Percentiles rank a stretch among this genome's conserved stretches.
These are phyloP conservation scores for Mortierella sp. DNA, from an alignment of 371 early-diverging fungal species.

Conservation along the genomic window DNA sequence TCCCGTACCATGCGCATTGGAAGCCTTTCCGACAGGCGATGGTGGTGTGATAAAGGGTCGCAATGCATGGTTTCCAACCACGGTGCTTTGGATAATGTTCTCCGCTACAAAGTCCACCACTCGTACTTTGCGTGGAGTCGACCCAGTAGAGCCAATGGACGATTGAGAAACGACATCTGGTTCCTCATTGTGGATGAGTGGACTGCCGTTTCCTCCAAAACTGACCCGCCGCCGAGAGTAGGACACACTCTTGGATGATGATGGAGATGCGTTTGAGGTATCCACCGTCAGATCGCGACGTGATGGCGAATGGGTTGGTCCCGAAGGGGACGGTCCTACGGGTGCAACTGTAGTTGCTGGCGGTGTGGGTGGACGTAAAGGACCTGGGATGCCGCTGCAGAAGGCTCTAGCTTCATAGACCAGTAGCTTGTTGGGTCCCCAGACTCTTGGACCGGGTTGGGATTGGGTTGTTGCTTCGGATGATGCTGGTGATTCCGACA, in stretches of 20 bases:
- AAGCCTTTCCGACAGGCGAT: slow-evolving; percentile 8
- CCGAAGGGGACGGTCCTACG: neutral
- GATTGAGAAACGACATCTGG: neutral
- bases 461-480: neutral
- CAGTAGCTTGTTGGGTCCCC: slow-evolving; percentile 15
- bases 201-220: neutral
- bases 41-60: slow-evolving; percentile 38
- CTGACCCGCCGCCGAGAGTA: slow-evolving; percentile 18
- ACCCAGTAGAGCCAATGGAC: neutral
- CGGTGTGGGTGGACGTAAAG: neutral
- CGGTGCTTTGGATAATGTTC: slow-evolving; percentile 37
- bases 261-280: neutral
- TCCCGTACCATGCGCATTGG: neutral
- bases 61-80: slow-evolving; percentile 43
- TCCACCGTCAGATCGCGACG: slow-evolving; percentile 1
- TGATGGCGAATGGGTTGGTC: too few species aligned
- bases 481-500: too few species aligned
- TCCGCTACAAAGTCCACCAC: slow-evolving; percentile 47
- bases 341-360: neutral
- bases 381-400: slow-evolving; percentile 23
- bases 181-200: neutral
- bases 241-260: neutral
- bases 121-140: neutral
- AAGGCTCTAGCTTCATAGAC: slow-evolving; percentile 49
- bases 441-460: neutral